Percentiles rank a stretch among this genome's conserved stretches.
Conservation (phyloP, 192 early-diverging fungal species). For the Dissophora ornata region DNA sequence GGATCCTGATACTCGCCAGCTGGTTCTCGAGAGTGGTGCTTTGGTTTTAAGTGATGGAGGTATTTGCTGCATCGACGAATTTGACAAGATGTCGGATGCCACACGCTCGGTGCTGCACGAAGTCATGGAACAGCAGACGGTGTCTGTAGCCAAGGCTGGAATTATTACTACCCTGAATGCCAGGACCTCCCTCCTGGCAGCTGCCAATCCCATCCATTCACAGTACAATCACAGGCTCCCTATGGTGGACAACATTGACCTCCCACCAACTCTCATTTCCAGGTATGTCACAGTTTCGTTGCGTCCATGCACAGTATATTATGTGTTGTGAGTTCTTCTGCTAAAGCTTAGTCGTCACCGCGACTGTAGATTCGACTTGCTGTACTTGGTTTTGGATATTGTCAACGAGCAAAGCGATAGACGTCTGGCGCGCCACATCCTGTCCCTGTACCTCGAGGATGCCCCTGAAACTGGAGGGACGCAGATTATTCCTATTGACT, state of each 20-base stretch:
- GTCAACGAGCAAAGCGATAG: slow-evolving; percentile 89
- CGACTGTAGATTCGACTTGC: slow-evolving; percentile 83
- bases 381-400: slow-evolving; percentile 92
- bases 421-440: slow-evolving; percentile 88
- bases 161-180: slow-evolving; percentile 99
- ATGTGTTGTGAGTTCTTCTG: neutral
- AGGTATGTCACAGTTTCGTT: no score
- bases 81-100: slow-evolving; percentile 98
- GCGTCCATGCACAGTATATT: no score
- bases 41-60: slow-evolving; percentile 96
- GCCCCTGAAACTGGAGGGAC: slow-evolving; percentile 54
- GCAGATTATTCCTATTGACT: slow-evolving; percentile 73
- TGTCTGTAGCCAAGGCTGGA: slow-evolving; percentile 98
- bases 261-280: slow-evolving; percentile 94
- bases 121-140: slow-evolving; percentile 99
- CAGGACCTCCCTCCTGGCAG: slow-evolving; percentile 92
- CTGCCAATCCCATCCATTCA: slow-evolving; percentile 94
- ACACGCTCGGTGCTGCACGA: slow-evolving; percentile 96
- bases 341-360: neutral
- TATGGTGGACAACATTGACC: slow-evolving; percentile 88
- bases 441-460: slow-evolving; percentile 87
- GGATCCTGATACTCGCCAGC: slow-evolving; percentile 94
- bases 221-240: slow-evolving; percentile 87
- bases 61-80: slow-evolving; percentile 98
- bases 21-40: slow-evolving; percentile 97